Conservation (phyloP, 2,329 filamentous ascomycete species). For the Microcyclosporella mali region DNA sequence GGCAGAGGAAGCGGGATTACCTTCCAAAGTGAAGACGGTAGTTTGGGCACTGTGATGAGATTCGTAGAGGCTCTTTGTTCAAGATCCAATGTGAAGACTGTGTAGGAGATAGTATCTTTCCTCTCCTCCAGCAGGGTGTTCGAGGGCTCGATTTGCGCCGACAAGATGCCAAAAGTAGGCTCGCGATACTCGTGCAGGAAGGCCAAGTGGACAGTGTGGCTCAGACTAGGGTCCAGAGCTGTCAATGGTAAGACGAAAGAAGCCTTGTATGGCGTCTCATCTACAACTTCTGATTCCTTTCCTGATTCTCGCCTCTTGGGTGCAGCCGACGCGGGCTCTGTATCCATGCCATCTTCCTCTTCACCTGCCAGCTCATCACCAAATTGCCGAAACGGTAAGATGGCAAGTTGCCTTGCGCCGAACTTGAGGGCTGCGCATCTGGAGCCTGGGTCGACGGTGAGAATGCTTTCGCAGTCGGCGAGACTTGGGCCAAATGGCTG, state of each 20-base stretch:
- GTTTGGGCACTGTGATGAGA: conserved; percentile 73
- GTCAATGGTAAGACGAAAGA: conserved; percentile 92
- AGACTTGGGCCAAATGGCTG: conserved; percentile 71
- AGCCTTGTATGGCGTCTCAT: conserved; percentile 68
- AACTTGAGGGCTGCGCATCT: conserved; percentile 94
- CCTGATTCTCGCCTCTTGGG: conserved; percentile 19
- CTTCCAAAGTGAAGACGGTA: conserved; percentile 81
- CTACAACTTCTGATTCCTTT: conserved; percentile 31
- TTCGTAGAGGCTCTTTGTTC: conserved; percentile 90
- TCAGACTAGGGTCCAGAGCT: conserved; percentile 76
- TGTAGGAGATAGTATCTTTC: conserved; percentile 81
- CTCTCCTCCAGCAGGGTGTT: conserved; percentile 65
- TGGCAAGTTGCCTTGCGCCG: conserved; percentile 79
- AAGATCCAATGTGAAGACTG: conserved; percentile 90
- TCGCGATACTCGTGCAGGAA: conserved; percentile 97
- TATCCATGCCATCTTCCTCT: conserved; percentile 70
- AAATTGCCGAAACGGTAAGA: conserved; percentile 81
- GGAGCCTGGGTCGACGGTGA: conserved; percentile 84
- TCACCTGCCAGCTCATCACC: conserved; percentile 69
- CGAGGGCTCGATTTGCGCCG: conserved; percentile 68
- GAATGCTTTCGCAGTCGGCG: conserved; percentile 68
- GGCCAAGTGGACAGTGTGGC: conserved; percentile 83
- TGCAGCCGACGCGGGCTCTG: conserved; percentile 46
- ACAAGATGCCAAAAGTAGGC: conserved; percentile 91
- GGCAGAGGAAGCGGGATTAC: conserved; percentile 78